Conservation (phyloP, 2,329 filamentous ascomycete species). For the Fusarium pininemorale region DNA sequence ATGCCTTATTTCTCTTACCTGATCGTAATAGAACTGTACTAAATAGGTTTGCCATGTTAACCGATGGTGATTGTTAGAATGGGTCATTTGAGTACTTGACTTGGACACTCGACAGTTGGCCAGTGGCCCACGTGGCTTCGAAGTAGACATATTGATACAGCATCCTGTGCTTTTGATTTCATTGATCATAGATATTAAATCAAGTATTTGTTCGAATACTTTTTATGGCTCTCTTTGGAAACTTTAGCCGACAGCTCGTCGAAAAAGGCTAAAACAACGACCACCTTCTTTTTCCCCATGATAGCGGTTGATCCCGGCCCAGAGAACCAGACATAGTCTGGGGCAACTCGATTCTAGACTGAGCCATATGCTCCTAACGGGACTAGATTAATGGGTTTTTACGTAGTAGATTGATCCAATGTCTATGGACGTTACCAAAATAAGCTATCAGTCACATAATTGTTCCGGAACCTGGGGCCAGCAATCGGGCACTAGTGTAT, state of each 20-base stretch:
- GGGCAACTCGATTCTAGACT: not conserved
- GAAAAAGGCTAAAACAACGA: constrained; percentile 2
- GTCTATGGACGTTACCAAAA: not conserved
- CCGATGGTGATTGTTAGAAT: not conserved
- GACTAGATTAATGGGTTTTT: not conserved
- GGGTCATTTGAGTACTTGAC: not conserved
- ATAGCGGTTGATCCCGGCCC: not conserved
- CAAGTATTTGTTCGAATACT: not conserved
- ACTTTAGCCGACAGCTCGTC: not conserved
- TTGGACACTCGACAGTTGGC: not conserved
- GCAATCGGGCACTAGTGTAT: not conserved
- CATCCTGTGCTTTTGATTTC: not conserved
- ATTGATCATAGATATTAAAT: not conserved
- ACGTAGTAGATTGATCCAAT: not conserved
- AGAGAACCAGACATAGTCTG: not conserved
- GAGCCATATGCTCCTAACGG: not conserved
- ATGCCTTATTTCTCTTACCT: not conserved
- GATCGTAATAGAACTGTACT: not conserved
- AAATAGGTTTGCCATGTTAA: not conserved
- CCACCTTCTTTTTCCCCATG: not conserved
- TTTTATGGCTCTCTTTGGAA: not conserved
- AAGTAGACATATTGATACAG: not conserved
- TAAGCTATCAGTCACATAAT: not conserved
- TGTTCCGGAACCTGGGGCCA: not conserved
- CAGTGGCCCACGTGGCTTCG: not conserved